Percentiles rank a stretch among this genome's conserved stretches.
Conservation (phyloP, 2,329 filamentous ascomycete genomes). For the Neonectria faginata region DNA sequence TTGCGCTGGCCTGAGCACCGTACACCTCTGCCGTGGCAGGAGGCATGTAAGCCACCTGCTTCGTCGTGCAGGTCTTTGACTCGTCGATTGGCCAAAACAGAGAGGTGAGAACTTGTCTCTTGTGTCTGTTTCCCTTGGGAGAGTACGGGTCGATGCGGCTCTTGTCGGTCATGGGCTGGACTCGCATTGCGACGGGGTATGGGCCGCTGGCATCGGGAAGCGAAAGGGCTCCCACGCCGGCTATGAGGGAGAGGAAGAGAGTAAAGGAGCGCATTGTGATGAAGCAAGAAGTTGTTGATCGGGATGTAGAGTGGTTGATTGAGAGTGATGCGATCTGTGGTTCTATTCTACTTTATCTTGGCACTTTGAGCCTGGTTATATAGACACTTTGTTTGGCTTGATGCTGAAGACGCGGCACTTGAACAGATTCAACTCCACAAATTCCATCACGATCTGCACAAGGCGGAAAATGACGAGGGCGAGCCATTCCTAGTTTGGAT, state of each 20-base stretch:
- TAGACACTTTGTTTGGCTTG: background rate
- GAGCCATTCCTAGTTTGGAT: conserved; percentile 9
- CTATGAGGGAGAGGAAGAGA: conserved; percentile 26
- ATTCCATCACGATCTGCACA: background rate
- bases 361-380: background rate
- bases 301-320: too few species aligned
- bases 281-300: background rate
- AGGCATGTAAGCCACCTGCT: conserved; percentile 50
- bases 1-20: conserved; percentile 38
- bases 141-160: conserved; percentile 49
- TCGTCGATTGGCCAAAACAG: conserved; percentile 48
- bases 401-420: background rate
- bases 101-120: conserved; percentile 46
- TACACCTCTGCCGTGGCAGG: conserved; percentile 48
- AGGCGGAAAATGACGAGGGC: background rate
- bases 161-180: conserved; percentile 46
- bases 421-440: background rate
- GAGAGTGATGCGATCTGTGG: background rate
- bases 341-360: background rate
- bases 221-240: conserved; percentile 40
- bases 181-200: conserved; percentile 45
- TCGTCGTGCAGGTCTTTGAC: conserved; percentile 34
- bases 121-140: conserved; percentile 33
- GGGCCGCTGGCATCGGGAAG: conserved; percentile 47
- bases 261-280: conserved; percentile 35